Evolutionary conservation across 1,284 basidiomycete species (phyloP), one percentile per base, ranked within the genome.

Genomic region (Peniophora sp.): DNA sequence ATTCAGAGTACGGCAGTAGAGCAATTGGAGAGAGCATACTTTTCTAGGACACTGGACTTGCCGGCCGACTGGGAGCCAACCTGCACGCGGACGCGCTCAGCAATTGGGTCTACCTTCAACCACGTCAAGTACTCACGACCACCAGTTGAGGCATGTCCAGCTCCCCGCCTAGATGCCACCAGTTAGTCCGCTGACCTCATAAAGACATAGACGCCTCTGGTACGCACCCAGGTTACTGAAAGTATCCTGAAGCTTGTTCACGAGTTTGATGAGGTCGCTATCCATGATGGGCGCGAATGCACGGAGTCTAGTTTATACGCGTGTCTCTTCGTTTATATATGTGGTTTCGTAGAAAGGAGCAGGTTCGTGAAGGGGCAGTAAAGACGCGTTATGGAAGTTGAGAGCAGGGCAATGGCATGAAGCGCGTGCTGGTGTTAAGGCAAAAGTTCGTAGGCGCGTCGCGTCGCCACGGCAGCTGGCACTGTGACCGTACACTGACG

Each of bases 241-340:
- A 50, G 87, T 90, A 60, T 90, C 88, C 71, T 98, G 96, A 46
- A 99, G 85, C 72, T 88, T 89, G 74, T 98, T 98, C 49, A 98
- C 96, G 22, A 97, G 81, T 60, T 88, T 85, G 62, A 98, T 99
- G 59, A 98, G 83, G 68, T 97, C 94, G 49, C 86, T 81, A 69
- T 96, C 92, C 92, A 95, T 92, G 57, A 58, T 77, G 66, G 65
- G 20, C 23, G 15, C 51, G 15, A 6, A 32, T 45, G 50, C 18
- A 23, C 37, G 22, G 37, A 24, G 27, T 15, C 9, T 27, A 18
- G 37, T 24, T 24, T 18, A 24, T 10, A 34, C 11, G 35, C 3
- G 43, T 5, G 22, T 35, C 6, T 42, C 34, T 48, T 11, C 18
- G 27, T 32, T 32, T 32, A 32, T 32, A 32, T 32, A 32, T n/a